These are phyloP conservation scores for Neoboletus magnificus DNA, from an alignment of 768 basidiomycete genomes.

Conservation along the genomic window DNA sequence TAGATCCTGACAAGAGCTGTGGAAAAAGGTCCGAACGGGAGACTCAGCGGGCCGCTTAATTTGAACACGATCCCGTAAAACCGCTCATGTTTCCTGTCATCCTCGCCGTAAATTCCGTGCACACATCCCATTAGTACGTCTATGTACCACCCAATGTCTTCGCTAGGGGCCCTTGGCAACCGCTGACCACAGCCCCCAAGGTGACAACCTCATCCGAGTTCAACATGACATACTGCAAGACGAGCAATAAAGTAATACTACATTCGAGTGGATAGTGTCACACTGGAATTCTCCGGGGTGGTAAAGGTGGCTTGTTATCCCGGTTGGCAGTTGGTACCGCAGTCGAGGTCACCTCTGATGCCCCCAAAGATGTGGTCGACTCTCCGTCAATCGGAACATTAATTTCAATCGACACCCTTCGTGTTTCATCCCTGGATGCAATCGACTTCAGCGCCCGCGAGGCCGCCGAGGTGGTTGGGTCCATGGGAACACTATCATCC, in stretches of 20 bases:
- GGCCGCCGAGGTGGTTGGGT: conserved; percentile 36
- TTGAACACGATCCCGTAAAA: conserved; percentile 14
- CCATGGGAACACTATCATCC: conserved; percentile 17
- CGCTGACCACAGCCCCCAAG: not conserved
- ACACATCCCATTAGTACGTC: not conserved
- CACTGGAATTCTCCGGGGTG: conserved; percentile 29
- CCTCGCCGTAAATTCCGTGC: not conserved
- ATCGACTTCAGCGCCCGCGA: conserved; percentile 59
- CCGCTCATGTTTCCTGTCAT: not conserved
- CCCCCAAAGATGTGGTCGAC: not conserved
- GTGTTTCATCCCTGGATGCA: conserved; percentile 43
- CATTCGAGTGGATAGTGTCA: conserved; percentile 5
- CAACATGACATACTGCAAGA: not conserved
- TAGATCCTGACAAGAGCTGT: not conserved
- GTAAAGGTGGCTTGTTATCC: conserved; percentile 31
- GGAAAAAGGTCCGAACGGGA: not conserved
- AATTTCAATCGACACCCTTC: conserved; percentile 25
- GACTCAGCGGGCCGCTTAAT: conserved; percentile 13
- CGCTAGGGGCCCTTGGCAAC: not conserved
- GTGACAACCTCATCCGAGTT: not conserved
- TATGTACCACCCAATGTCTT: not conserved
- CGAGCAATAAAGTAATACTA: conserved; percentile 4
- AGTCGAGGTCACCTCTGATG: conserved; percentile 3
- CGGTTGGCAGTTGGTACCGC: not conserved
- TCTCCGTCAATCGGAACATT: conserved; percentile 7